Conservation (phyloP, 78 protist species). For the Cavenderia fasciculata region DNA sequence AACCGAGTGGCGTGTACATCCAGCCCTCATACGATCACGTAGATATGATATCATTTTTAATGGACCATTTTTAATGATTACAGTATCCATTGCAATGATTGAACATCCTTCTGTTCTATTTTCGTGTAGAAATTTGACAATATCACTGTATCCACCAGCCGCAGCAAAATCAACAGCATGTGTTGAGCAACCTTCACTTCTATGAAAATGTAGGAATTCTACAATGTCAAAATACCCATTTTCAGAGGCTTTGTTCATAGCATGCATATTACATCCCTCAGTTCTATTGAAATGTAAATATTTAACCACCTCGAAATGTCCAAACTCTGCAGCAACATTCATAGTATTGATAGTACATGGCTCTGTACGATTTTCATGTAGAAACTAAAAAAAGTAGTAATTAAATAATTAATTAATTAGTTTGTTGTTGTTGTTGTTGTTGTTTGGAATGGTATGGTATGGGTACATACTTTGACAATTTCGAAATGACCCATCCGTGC, state of each 20-base stretch:
- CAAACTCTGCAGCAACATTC: not conserved
- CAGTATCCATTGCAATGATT: not conserved
- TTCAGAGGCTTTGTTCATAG: not conserved
- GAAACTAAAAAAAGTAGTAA: no score
- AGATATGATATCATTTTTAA: not conserved
- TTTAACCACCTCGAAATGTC: not conserved
- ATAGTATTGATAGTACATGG: not conserved
- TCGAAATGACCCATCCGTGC: no score
- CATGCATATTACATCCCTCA: not conserved
- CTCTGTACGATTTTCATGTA: not conserved
- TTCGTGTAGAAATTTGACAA: not conserved
- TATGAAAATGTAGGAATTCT: not conserved
- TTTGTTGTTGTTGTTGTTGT: no score
- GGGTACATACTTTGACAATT: no score
- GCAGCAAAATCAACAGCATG: not conserved
- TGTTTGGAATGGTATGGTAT: no score
- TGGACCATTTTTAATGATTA: not conserved
- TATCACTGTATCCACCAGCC: not conserved
- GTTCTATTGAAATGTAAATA: not conserved
- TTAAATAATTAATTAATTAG: no score
- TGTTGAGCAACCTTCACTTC: not conserved
- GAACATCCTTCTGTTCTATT: constrained; percentile 15
- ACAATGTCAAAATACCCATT: not conserved
- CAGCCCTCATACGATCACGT: constrained; percentile 1
- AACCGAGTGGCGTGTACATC: not conserved